These are phyloP conservation scores for Dictyostelium capitatum DNA, from an alignment of 78 protist species.

Conservation along the genomic window DNA sequence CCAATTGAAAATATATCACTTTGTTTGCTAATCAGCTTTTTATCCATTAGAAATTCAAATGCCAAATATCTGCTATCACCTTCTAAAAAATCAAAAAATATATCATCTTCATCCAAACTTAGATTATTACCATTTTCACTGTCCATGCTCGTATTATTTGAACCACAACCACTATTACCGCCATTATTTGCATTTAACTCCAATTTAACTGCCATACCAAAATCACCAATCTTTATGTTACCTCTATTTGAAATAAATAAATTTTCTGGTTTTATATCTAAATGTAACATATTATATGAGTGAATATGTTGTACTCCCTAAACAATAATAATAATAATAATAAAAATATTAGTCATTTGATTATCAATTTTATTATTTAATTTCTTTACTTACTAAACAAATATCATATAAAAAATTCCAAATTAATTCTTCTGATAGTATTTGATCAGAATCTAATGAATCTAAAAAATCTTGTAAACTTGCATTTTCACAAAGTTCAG, in stretches of 20 bases:
- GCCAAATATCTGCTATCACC: constrained; percentile 86
- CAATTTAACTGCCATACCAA: constrained; percentile 75
- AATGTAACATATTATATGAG: constrained; percentile 82
- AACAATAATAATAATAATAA: background rate
- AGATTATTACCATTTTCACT: constrained; percentile 32
- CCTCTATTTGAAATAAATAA: constrained; percentile 76
- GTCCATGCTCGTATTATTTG: constrained; percentile 9
- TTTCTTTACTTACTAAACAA: constrained; percentile 12
- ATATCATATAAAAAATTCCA: constrained; percentile 83
- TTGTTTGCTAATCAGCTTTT: constrained; percentile 38
- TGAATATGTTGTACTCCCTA: constrained; percentile 87
- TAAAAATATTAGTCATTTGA: background rate
- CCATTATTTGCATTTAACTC: constrained; percentile 10
- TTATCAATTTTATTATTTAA: background rate
- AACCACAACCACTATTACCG: background rate
- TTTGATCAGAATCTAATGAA: background rate
- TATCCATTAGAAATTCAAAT: constrained; percentile 75
- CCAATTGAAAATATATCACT: constrained; percentile 86
- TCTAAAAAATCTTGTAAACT: constrained; percentile 63
- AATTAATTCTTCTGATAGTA: constrained; percentile 67
- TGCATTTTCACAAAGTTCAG: constrained; percentile 85
- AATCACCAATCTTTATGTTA: constrained; percentile 90
- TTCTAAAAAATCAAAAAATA: constrained; percentile 73
- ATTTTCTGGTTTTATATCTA: constrained; percentile 94
- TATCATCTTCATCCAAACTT: constrained; percentile 79